These are phyloP conservation scores for Aquilaria yunnanensis DNA, from an alignment of 345 rosid genomes.

Conservation along the genomic window DNA sequence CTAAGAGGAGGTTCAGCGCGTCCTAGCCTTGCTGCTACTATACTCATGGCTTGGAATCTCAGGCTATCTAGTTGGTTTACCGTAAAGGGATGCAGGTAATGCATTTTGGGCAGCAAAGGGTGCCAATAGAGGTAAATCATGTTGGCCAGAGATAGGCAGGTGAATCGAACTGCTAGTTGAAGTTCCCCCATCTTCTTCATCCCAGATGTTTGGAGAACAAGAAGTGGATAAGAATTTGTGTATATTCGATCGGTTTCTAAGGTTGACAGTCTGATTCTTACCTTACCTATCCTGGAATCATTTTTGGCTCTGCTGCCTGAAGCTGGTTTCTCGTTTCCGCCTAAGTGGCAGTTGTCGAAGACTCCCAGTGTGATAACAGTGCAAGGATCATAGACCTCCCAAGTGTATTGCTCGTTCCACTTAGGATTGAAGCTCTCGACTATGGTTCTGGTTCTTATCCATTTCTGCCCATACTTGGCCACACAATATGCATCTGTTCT, in stretches of 20 bases:
- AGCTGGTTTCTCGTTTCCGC: slow-evolving; percentile 48
- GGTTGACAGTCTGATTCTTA: slow-evolving; percentile 68
- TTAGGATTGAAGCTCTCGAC: slow-evolving; percentile 63
- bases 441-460: slow-evolving; percentile 81
- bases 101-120: slow-evolving; percentile 86
- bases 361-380: slow-evolving; percentile 80
- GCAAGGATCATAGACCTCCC: slow-evolving; percentile 86
- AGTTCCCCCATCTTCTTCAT: slow-evolving; percentile 91
- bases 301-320: slow-evolving; percentile 32
- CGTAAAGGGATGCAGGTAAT: slow-evolving; percentile 75
- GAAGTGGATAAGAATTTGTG: slow-evolving; percentile 77
- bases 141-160: slow-evolving; percentile 59
- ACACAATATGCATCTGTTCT: slow-evolving; percentile 79
- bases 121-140: slow-evolving; percentile 71
- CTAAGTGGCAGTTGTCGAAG: slow-evolving; percentile 78
- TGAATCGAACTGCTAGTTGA: slow-evolving; percentile 70
- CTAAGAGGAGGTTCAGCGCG: slow-evolving; percentile 79
- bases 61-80: slow-evolving; percentile 76
- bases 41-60: slow-evolving; percentile 76
- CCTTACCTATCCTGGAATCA: slow-evolving; percentile 76
- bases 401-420: slow-evolving; percentile 90
- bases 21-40: slow-evolving; percentile 61
- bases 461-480: slow-evolving; percentile 81
- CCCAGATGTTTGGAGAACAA: slow-evolving; percentile 56
- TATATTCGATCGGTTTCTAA: slow-evolving; percentile 67